phyloP scores from a whole-genome alignment of 495 filamentous ascomycete species.

The Neurospora tetrasperma region DNA sequence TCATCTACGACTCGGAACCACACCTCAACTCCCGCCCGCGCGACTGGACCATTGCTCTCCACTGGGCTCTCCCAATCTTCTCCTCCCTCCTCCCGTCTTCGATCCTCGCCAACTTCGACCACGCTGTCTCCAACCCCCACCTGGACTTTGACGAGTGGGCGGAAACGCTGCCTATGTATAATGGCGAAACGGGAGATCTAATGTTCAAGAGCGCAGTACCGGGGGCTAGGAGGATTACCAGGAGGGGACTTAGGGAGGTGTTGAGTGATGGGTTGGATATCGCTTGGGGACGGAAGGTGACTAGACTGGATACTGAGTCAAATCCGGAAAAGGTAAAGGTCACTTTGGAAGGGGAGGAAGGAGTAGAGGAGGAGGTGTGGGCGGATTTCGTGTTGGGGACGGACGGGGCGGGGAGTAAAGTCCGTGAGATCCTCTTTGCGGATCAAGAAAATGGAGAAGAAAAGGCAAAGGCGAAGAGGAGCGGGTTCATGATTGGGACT shows the following conservation, averaged over 20 bases:
- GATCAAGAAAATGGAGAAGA: slow-evolving; percentile 15
- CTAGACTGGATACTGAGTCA: slow-evolving; percentile 28
- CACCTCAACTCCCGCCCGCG: slow-evolving; percentile 30
- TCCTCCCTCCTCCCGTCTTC: slow-evolving; percentile 24
- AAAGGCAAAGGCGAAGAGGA: slow-evolving; percentile 12
- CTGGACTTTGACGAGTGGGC: slow-evolving; percentile 19
- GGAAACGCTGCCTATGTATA: slow-evolving; percentile 32
- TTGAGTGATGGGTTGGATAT: slow-evolving; percentile 23
- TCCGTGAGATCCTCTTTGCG: slow-evolving; percentile 28
- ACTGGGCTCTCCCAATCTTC: slow-evolving; percentile 37
- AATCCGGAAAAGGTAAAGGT: slow-evolving; percentile 42
- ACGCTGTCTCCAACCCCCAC: slow-evolving; percentile 32
- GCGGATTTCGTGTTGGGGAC: slow-evolving; percentile 34
- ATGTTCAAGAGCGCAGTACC: slow-evolving; percentile 26
- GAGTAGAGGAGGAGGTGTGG: slow-evolving; percentile 30
- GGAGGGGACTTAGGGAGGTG: slow-evolving; percentile 26
- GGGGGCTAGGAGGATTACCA: slow-evolving; percentile 36
- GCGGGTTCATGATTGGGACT: slow-evolving; percentile 22
- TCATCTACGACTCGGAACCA: slow-evolving; percentile 37
- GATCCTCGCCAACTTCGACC: slow-evolving; percentile 26
- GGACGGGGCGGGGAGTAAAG: slow-evolving; percentile 36
- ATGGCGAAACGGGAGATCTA: slow-evolving; percentile 39
- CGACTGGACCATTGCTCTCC: slow-evolving; percentile 48
- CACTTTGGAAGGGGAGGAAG: neutral
- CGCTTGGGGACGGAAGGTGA: slow-evolving; percentile 19